Evolutionary conservation across 2,329 filamentous ascomycete species (phyloP).

Genomic region (Fusarium vanettenii): DNA sequence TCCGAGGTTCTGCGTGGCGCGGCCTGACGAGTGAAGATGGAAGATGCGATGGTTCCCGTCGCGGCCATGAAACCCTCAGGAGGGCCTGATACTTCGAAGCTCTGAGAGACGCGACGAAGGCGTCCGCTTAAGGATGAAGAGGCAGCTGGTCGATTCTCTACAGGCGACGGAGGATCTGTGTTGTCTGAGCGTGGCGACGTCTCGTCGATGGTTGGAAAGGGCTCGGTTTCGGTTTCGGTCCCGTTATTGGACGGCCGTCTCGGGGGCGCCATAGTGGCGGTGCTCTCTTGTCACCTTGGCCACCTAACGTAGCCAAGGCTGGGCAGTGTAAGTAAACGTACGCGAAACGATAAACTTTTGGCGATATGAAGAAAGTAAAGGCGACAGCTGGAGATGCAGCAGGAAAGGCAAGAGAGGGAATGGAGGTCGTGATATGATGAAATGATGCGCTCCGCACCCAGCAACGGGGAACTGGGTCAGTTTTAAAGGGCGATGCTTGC

Average conservation of each 20-base stretch:
- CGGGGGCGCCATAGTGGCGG: conserved; percentile 27
- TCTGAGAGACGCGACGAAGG: conserved; percentile 48
- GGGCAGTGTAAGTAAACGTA: not conserved
- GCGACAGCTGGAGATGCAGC: not conserved
- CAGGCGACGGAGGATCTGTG: conserved; percentile 11
- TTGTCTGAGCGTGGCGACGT: conserved; percentile 29
- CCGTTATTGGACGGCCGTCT: conserved; percentile 31
- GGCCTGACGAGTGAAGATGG: conserved; percentile 47
- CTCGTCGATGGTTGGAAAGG: conserved; percentile 43
- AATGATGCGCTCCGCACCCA: conserved; percentile 20
- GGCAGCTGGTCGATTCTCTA: conserved; percentile 41
- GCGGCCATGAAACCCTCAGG: conserved; percentile 62
- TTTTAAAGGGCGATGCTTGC: conserved; percentile 4
- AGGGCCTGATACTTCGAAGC: conserved; percentile 59
- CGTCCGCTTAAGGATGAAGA: conserved; percentile 48
- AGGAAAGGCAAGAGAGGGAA: conserved; percentile 7
- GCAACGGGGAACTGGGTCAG: conserved; percentile 27
- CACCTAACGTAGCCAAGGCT: not conserved
- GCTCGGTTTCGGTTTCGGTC: conserved; percentile 33
- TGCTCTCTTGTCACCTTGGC: conserved; percentile 11
- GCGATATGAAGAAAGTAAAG: not conserved
- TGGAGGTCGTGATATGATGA: conserved; percentile 13
- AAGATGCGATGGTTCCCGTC: conserved; percentile 58
- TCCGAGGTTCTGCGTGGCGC: conserved; percentile 31
- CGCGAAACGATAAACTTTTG: conserved; percentile 1